phyloP scores from a whole-genome alignment of 129 eudicot genomes.

The Gnaphalium uliginosum region DNA sequence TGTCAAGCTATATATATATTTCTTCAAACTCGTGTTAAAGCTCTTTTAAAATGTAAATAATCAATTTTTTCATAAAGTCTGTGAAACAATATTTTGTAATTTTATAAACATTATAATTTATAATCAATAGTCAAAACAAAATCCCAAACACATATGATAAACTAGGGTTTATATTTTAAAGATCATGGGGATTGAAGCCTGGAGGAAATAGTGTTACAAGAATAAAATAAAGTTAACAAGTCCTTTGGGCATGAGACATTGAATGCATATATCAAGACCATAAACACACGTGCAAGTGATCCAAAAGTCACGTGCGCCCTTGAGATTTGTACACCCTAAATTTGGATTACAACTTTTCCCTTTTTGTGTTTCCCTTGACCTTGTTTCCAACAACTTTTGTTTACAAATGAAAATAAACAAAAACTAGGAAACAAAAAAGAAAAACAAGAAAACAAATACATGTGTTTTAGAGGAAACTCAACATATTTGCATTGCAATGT shows the following conservation, averaged over 20 bases:
- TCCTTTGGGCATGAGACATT: constrained; percentile 37
- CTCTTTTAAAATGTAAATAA: too few relatives aligned
- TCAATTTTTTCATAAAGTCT: not conserved
- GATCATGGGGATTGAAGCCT: constrained; percentile 35
- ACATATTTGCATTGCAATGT: constrained; percentile 39
- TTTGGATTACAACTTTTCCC: constrained; percentile 35
- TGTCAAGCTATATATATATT: too few relatives aligned
- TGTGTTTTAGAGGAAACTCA: constrained; percentile 37
- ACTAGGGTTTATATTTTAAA: constrained; percentile 5
- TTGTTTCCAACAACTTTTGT: constrained; percentile 43
- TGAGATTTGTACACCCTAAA: constrained; percentile 38
- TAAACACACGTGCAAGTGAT: constrained; percentile 42
- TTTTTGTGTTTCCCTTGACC: constrained; percentile 44
- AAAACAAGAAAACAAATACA: constrained; percentile 37
- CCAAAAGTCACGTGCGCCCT: constrained; percentile 41
- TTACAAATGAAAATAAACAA: constrained; percentile 22
- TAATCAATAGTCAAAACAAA: not conserved
- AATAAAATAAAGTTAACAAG: constrained; percentile 23
- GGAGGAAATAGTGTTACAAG: constrained; percentile 10
- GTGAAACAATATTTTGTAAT: not conserved
- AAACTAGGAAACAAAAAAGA: constrained; percentile 34
- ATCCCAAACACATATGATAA: not conserved
- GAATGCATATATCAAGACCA: constrained; percentile 37
- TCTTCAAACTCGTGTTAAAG: too few relatives aligned
- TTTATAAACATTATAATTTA: not conserved